A percentile compares a stretch with the other conserved stretches of the same genome.
These are phyloP conservation scores for Boletus huronensis DNA, from an alignment of 768 basidiomycete species.

Conservation along the genomic window DNA sequence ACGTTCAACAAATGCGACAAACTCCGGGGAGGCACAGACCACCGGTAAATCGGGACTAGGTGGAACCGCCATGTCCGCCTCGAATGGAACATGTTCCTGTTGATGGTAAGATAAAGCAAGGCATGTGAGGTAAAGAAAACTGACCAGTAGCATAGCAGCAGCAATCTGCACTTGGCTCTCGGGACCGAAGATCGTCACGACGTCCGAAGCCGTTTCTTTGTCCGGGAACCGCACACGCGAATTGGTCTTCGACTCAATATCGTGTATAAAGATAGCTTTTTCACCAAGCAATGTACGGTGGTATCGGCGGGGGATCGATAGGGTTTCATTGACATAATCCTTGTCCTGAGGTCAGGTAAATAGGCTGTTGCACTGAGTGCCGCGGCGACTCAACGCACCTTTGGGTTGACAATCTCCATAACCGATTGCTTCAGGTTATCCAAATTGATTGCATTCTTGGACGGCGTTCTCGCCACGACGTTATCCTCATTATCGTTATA, in stretches of 20 bases:
- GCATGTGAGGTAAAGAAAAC: conserved; percentile 22
- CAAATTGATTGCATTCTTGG: conserved; percentile 93
- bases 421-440: conserved; percentile 94
- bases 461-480: conserved; percentile 95
- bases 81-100: conserved; percentile 94
- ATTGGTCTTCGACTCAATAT: conserved; percentile 96
- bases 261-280: conserved; percentile 94
- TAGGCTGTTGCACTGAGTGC: background rate
- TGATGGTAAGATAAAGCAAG: conserved; percentile 3
- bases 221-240: conserved; percentile 90
- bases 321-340: conserved; percentile 91
- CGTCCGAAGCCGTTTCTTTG: conserved; percentile 91
- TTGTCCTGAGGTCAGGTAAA: conserved; percentile 63
- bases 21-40: conserved; percentile 77
- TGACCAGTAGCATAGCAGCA: conserved; percentile 88
- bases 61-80: conserved; percentile 91
- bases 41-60: conserved; percentile 75
- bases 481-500: conserved; percentile 98
- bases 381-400: conserved; percentile 48
- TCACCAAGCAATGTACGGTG: conserved; percentile 94
- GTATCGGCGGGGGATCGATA: conserved; percentile 91
- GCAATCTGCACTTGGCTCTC: conserved; percentile 97
- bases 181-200: conserved; percentile 94
- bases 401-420: conserved; percentile 96
- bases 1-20: conserved; percentile 79